Evolutionary conservation across 129 eudicot genomes (phyloP), one percentile per base, ranked within the genome.

Genomic region (Tanacetum coccineum): DNA sequence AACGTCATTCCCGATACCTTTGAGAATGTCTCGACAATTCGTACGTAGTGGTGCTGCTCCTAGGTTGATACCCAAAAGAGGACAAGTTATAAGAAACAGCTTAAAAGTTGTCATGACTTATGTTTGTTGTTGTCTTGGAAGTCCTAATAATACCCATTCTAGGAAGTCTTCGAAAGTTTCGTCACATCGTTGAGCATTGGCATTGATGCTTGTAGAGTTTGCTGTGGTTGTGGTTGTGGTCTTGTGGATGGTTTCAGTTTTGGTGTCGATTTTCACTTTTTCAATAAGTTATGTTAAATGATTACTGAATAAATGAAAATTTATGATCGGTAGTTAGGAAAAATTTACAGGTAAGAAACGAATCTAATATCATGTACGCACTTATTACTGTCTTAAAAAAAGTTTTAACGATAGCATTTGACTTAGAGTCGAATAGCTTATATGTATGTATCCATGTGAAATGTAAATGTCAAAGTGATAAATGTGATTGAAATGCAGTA

Each of bases 21-120:
- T 17, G 47, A 64, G 21, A 56, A 73, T 73, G 71, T 44, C 57
- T 1, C 48, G 59, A 40, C 64, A 21, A 25, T 12, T 17, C 9
- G 5, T 56, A 42, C 44, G 63, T 5, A 45, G 56, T 52, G 71
- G 65, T 64, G 47, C 45, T 39, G 44, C 56, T 39, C 73, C 62
- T 47, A 73, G 79, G 45, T 49, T 74, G 69, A 67, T 75, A 75
- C 79, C 74, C 15, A 3, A 75, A 75, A 75, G 79, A 66, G 79
- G 79, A 9, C 73, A 66, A 25, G 73, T 74, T 49, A 66, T 74
- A 18, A 57, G 59, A 74, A 74, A 66, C 53, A 74, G 78, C 78
- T 57, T 58, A 26, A 74, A 32, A 32, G 1, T n/a, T 51, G 11
- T 74, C 11, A 48, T 56, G 12, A 57, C 67, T 13, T 74, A 59